phyloP scores from a whole-genome alignment of 805 yeast genomes.

The Zygosaccharomyces bisporus region DNA sequence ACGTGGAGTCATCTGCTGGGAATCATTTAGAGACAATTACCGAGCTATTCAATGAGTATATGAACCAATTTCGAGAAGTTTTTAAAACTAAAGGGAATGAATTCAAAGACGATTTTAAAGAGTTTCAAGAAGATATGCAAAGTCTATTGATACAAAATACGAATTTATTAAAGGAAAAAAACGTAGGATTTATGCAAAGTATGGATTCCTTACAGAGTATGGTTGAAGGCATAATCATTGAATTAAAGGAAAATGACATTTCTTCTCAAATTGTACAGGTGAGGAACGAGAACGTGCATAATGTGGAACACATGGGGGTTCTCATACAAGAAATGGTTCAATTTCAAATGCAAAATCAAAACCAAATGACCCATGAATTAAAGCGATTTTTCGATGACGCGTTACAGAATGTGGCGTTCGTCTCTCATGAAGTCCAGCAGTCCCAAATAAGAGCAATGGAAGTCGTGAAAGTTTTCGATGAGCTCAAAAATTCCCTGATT shows the following conservation, averaged over 20 bases:
- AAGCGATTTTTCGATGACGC: conserved; percentile 5
- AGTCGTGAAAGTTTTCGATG: conserved; percentile 13
- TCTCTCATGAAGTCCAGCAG: conserved; percentile 12
- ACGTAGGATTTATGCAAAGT: conserved; percentile 10
- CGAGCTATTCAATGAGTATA: conserved; percentile 8
- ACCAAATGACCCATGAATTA: conserved; percentile 8
- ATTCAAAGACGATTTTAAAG: conserved; percentile 10
- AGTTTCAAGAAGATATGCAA: conserved; percentile 8
- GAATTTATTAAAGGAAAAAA: conserved; percentile 4
- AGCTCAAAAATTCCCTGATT: conserved; percentile 10
- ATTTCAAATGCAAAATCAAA: conserved; percentile 7
- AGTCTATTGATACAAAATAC: conserved; percentile 7
- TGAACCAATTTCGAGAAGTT: conserved; percentile 8
- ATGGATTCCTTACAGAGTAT: conserved; percentile 12
- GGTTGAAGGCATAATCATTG: conserved; percentile 17
- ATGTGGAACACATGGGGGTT: conserved; percentile 8
- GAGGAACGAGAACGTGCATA: conserved; percentile 8
- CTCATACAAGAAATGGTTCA: conserved; percentile 3
- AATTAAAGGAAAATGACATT: conserved; percentile 26
- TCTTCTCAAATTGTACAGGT: conserved; percentile 16
- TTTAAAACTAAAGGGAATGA: conserved; percentile 8
- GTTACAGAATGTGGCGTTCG: conserved; percentile 4
- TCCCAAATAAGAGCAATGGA: conserved; percentile 15
- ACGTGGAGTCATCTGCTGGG: conserved; percentile 12
- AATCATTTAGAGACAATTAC: conserved; percentile 9